Conservation (phyloP, 768 basidiomycete species). For the Xerocomellus intermedius region DNA sequence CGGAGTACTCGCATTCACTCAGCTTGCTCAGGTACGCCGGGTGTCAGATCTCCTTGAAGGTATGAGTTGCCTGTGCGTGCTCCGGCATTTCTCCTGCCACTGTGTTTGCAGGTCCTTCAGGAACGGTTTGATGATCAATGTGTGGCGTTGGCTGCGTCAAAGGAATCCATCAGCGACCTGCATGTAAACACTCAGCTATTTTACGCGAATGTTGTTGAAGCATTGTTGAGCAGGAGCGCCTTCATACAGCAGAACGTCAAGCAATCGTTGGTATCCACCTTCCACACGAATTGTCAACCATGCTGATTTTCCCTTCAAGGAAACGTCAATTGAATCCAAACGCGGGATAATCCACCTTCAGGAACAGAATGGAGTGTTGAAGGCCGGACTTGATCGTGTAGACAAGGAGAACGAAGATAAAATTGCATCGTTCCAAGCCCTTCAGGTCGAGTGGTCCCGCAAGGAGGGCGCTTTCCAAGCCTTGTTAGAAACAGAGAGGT, state of each 20-base stretch:
- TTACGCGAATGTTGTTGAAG: not conserved
- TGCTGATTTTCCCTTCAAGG: slow-evolving; percentile 14
- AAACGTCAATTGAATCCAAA: slow-evolving; percentile 11
- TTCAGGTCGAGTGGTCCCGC: slow-evolving; percentile 25
- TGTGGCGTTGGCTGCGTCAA: slow-evolving; percentile 50
- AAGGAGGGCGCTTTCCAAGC: slow-evolving; percentile 26
- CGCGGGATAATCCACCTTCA: slow-evolving; percentile 18
- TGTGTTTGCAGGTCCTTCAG: slow-evolving; percentile 43
- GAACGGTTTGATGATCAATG: slow-evolving; percentile 61
- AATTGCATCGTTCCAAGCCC: slow-evolving; percentile 6
- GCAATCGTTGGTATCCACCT: slow-evolving; percentile 14
- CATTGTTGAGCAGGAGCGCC: slow-evolving; percentile 20
- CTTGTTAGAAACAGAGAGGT: slow-evolving; percentile 24
- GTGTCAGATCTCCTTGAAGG: slow-evolving; percentile 25
- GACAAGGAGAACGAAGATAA: slow-evolving; percentile 12
- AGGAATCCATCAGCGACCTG: slow-evolving; percentile 52
- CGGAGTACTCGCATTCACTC: not conserved
- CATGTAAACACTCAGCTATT: slow-evolving; percentile 34
- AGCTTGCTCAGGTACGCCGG: slow-evolving; percentile 17
- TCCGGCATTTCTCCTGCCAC: not conserved
- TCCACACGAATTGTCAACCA: not conserved
- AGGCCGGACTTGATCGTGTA: slow-evolving; percentile 12
- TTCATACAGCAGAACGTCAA: slow-evolving; percentile 19
- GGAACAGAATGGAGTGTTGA: slow-evolving; percentile 23
- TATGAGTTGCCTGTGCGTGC: not conserved